Evolutionary conservation across 2,329 filamentous ascomycete genomes (phyloP), one percentile per base, ranked within the genome.

Genomic region (Xylariaceae sp.): DNA sequence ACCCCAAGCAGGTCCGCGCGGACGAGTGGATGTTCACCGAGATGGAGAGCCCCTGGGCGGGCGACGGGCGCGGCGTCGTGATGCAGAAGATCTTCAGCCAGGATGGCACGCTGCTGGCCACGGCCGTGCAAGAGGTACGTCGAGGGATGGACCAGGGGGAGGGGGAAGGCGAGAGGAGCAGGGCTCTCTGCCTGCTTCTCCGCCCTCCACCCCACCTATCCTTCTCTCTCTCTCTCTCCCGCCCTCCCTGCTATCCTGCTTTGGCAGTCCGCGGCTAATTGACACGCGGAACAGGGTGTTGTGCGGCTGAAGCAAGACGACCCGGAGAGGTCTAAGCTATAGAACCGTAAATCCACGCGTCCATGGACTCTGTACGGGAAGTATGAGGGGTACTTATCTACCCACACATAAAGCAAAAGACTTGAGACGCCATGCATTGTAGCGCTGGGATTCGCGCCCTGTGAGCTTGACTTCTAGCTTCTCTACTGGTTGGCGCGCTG

Each of bases 21-120:
- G 77, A 81, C 49, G 74, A 88, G 58, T 89, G 83, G 83, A 81
- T 88, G 73, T 77, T 86, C 46, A 74, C 71, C 14, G 83, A 89
- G 64, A 85, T 85, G 73, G 74, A 83, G 59, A 86, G 77, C 35
- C 83, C 84, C 0, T 92, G 85, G 84, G 73, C 80, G 3, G 83
- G 80, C 2, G 81, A 88, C 49, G 84, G 83, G 3, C 69, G 85
- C 39, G 85, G 83, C 0, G 67, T 90, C 13, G 85, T 90, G 25
- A 74, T 72, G 47, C 83, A 88, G 66, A 73, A 75, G 57, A 83
- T 90, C 40, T 89, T 79, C 55, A 70, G 73, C 17, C 67, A 64
- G 44, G 79, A 88, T 40, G 85, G 85, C 15, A 80, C 69, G 17
- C 58, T 92, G 57, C 61, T 92, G 51, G 85, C 84, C 17, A 89